A percentile compares a stretch with the other conserved stretches of the same genome.
Evolutionary conservation across 1,284 basidiomycete genomes (phyloP).

Genomic region (Apiotrichum mycotoxinovorans): DNA sequence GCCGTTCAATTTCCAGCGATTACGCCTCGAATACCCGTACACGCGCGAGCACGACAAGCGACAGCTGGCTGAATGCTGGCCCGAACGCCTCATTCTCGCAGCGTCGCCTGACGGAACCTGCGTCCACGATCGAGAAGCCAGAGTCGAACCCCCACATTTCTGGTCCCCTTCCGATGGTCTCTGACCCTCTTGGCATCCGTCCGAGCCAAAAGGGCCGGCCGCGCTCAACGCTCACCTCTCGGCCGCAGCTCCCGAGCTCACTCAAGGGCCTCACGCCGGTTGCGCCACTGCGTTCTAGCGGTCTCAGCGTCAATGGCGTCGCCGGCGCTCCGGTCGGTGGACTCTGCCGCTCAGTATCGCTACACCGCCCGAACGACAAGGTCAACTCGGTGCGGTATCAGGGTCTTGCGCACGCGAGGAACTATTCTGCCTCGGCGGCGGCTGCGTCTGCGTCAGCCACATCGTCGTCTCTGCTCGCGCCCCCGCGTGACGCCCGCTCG

Average conservation of each 20-base stretch:
- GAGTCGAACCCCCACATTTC: conserved; percentile 27
- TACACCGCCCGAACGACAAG: conserved; percentile 3
- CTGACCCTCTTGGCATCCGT: conserved; percentile 2
- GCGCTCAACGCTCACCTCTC: neutral
- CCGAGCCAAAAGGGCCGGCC: neutral
- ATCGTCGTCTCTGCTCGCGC: conserved; percentile 8
- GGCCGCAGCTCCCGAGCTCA: neutral
- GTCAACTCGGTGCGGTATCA: conserved; percentile 7
- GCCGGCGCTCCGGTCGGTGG: neutral
- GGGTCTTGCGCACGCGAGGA: conserved; percentile 11
- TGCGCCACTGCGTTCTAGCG: neutral
- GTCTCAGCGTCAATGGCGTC: neutral
- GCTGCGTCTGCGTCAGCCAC: neutral
- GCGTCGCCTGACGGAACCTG: conserved; percentile 12
- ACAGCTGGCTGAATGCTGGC: conserved; percentile 28
- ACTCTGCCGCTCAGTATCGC: neutral
- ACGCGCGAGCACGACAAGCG: conserved; percentile 5
- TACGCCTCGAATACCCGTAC: neutral
- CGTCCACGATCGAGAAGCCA: conserved; percentile 4
- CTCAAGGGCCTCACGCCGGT: neutral
- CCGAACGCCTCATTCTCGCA: neutral
- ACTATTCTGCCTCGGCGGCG: neutral
- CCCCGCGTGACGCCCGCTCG: neutral
- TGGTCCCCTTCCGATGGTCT: conserved; percentile 21
- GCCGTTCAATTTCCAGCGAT: conserved; percentile 3